A percentile compares a stretch with the other conserved stretches of the same genome.
phyloP scores from a whole-genome alignment of 768 basidiomycete species.

The Lactarius sp. region DNA sequence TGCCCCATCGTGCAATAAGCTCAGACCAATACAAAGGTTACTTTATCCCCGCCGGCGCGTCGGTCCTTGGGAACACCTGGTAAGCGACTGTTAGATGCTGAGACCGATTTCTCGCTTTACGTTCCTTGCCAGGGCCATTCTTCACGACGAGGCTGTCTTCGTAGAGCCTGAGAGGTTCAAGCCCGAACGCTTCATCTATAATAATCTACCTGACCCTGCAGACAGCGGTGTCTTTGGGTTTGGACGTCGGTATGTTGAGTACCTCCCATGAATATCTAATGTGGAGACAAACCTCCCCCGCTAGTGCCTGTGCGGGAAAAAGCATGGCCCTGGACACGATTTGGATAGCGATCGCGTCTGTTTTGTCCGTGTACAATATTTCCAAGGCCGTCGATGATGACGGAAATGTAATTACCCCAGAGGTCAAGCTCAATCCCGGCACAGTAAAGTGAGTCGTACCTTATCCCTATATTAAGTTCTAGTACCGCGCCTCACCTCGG shows the following conservation, averaged over 20 bases:
- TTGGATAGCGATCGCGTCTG: constrained; percentile 24
- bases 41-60: constrained; percentile 29
- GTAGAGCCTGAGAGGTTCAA: constrained; percentile 23
- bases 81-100: not conserved
- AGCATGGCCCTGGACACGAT: constrained; percentile 24
- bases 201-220: constrained; percentile 15
- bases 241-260: constrained; percentile 23
- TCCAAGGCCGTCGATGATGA: constrained; percentile 15
- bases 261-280: not conserved
- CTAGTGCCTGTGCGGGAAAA: constrained; percentile 21
- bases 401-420: constrained; percentile 19
- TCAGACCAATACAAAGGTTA: constrained; percentile 30
- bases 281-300: not conserved
- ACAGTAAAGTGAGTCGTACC: constrained; percentile 6
- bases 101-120: not conserved
- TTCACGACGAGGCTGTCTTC: constrained; percentile 23
- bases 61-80: constrained; percentile 26
- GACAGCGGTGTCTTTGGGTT: constrained; percentile 24
- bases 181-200: constrained; percentile 25
- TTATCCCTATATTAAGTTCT: not conserved
- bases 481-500: not conserved
- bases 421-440: constrained; percentile 17
- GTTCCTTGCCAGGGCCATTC: constrained; percentile 21
- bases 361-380: constrained; percentile 22
- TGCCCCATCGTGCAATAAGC: constrained; percentile 24